A percentile compares a stretch with the other conserved stretches of the same genome.
Conservation (phyloP, 345 rosid genomes). For the Gossypium bickii region DNA sequence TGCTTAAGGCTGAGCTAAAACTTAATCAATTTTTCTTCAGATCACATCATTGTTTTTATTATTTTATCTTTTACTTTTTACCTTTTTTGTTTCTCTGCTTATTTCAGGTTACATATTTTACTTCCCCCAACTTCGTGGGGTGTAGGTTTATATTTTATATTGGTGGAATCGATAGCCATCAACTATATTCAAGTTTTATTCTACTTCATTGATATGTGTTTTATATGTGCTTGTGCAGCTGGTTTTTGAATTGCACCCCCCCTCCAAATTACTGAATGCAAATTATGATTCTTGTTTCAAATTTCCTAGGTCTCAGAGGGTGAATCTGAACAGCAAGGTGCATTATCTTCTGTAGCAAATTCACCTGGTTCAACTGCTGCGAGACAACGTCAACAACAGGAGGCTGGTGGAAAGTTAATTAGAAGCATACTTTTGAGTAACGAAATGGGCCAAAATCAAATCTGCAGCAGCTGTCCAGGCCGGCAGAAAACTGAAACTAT, state of each 20-base stretch:
- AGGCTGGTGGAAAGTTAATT: constrained; percentile 41
- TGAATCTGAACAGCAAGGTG: constrained; percentile 27
- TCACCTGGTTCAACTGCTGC: constrained; percentile 21
- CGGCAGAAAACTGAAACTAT: constrained; percentile 34
- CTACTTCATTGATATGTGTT: neutral
- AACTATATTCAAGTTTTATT: neutral
- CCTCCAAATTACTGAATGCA: neutral
- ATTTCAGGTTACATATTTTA: too few species aligned
- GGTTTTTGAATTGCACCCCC: neutral
- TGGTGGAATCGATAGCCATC: too few species aligned
- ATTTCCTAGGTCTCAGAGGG: constrained; percentile 28
- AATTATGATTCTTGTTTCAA: constrained; percentile 6
- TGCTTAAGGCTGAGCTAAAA: too few species aligned
- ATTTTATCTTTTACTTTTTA: too few species aligned
- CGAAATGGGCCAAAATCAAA: constrained; percentile 30
- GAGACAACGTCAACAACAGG: constrained; percentile 36
- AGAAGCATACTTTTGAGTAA: constrained; percentile 38
- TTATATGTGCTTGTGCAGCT: neutral
- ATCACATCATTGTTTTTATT: too few species aligned
- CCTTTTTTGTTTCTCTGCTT: too few species aligned
- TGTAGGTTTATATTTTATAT: too few species aligned
- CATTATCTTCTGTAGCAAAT: constrained; percentile 27
- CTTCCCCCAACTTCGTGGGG: too few species aligned
- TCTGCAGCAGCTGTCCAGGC: constrained; percentile 28
- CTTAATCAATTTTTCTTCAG: too few species aligned